A percentile compares a stretch with the other conserved stretches of the same genome.
Conservation (phyloP, 2,329 filamentous ascomycete species). For the Hypoxylon sp. region DNA sequence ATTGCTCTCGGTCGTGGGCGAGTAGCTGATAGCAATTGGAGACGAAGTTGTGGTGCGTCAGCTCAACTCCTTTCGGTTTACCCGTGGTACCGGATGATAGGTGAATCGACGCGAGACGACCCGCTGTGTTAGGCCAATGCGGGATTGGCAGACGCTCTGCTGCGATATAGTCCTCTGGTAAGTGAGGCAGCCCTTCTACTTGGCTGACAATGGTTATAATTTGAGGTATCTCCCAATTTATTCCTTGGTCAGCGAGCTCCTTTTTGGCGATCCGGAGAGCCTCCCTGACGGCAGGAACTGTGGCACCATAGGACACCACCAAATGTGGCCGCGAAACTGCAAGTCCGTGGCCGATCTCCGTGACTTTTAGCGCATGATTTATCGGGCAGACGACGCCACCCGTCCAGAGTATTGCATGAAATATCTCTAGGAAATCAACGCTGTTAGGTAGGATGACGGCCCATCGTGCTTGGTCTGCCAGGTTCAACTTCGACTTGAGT, state of each 20-base stretch:
- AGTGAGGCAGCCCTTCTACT: constrained; percentile 47
- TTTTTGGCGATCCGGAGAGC: constrained; percentile 54
- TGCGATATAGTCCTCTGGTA: constrained; percentile 56
- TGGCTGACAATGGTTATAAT: constrained; percentile 56
- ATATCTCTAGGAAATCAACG: constrained; percentile 61
- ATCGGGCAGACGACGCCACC: constrained; percentile 59
- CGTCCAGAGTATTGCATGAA: constrained; percentile 60
- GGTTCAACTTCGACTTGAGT: constrained; percentile 53
- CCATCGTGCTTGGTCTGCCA: constrained; percentile 58
- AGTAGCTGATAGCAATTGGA: constrained; percentile 56
- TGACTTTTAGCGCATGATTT: constrained; percentile 57
- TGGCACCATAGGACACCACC: constrained; percentile 58
- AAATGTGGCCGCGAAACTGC: constrained; percentile 60
- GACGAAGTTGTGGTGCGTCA: constrained; percentile 52
- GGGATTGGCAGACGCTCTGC: constrained; percentile 55
- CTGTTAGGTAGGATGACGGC: constrained; percentile 62
- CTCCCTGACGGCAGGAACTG: constrained; percentile 51
- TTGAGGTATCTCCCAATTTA: constrained; percentile 55
- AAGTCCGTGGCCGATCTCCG: constrained; percentile 60
- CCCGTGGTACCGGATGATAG: constrained; percentile 52
- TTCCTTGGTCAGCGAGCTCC: constrained; percentile 48
- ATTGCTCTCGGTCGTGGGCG: constrained; percentile 56
- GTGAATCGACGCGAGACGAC: constrained; percentile 58
- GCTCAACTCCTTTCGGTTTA: constrained; percentile 49
- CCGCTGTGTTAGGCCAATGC: constrained; percentile 55